Conservation (phyloP, 768 basidiomycete genomes). For the Boletus rufocinnamomeus region DNA sequence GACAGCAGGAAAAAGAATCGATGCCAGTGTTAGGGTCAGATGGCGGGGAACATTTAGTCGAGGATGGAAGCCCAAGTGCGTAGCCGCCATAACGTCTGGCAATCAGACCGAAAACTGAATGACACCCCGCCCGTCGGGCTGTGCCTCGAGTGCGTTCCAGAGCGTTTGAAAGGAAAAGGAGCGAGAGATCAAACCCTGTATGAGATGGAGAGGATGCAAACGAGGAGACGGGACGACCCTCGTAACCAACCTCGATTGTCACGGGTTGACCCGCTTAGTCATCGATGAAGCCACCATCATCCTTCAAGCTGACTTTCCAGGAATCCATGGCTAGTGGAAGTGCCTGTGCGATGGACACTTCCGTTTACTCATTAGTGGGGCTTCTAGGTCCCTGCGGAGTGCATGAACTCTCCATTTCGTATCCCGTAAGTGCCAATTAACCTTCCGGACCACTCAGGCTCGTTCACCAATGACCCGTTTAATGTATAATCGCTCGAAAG, state of each 20-base stretch:
- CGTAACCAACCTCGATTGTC: slow-evolving; percentile 5
- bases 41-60: background rate
- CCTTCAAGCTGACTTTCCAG: slow-evolving; percentile 24
- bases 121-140: background rate
- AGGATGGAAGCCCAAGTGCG: slow-evolving; percentile 13
- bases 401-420: slow-evolving; percentile 17
- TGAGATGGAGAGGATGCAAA: background rate
- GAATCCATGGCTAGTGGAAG: slow-evolving; percentile 4
- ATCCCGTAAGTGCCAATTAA: slow-evolving; percentile 12
- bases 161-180: background rate
- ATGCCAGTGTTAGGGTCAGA: slow-evolving; percentile 1
- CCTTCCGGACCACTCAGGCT: slow-evolving; percentile 2
- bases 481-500: background rate
- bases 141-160: background rate
- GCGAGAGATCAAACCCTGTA: slow-evolving; percentile 3
- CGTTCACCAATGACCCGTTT: background rate
- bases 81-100: background rate
- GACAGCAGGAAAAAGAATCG: background rate
- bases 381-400: slow-evolving; percentile 5
- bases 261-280: slow-evolving; percentile 25
- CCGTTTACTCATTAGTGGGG: background rate
- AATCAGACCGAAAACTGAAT: background rate
- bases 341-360: slow-evolving; percentile 1
- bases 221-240: background rate
- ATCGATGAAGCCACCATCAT: background rate